Base-by-base conservation (phyloP, 257 asterid species). In the Solanum lignicaule region DNA sequence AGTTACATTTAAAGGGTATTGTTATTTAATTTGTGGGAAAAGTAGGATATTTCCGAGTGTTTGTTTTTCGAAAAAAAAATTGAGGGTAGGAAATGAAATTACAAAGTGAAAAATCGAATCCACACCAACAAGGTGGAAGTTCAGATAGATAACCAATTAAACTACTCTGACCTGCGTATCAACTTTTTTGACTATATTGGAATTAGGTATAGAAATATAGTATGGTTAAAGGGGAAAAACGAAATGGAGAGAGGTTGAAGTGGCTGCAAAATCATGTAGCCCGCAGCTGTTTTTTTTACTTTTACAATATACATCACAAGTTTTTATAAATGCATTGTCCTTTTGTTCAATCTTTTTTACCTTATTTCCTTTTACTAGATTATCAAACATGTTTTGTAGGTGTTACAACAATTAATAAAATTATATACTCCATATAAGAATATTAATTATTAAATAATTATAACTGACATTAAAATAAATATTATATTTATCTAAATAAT, bases 241-340 rank as follows among this genome's bases (percentile, higher is more conserved):
- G 23, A 66, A 35, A 29, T 32, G 38, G 65, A 55, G 62, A 41
- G 74, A 32, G 89, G 87, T 35, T 87, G 89, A 87, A 87, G 89
- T 68, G 89, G 73, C 76, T 83, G 74, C 74, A 87, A 83, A 78
- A 25, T 81, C 32, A 69, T 87, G 84, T 36, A 83, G 89, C 89
- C 89, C 89, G 74, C 89, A 68, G 75, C 89, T 69, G 38, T 81
- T 20, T 48, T 62, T 66, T 58, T 58, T 58, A 79, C 86, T 83
- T 38, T 41, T 39, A 84, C 29, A 16, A 1, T 83, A 32, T 88
- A 3, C 33, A 90, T 38, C 29, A 87, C 6, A 60, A 91, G 6
- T n/a, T 86, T 12, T 27, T 35, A 62, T 84, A 9, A 36, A 84
- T 33, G 75, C 41, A 14, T 16, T 52, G n/a, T 39, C 31, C 1